Base-by-base conservation (phyloP, 106 monocot species). In the Agapanthus africanus region DNA sequence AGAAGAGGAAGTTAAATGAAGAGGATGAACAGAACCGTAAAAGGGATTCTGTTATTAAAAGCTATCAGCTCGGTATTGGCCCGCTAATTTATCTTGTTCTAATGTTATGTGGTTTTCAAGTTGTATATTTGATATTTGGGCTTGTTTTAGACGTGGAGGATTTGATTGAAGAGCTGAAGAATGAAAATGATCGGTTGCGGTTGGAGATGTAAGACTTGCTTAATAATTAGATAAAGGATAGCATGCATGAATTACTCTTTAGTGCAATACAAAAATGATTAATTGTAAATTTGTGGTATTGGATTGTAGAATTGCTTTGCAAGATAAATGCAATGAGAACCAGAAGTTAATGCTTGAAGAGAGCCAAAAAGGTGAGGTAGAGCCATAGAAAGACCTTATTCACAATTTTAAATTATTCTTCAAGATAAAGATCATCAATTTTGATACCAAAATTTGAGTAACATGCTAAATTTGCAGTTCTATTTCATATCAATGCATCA, bases 351-450 rank as follows among this genome's bases (percentile, higher is more conserved):
- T 76, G 31, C 68, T 84, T 65, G 69, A 79, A 66, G 83, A 76
- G 73, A 69, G 70, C 31, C 63, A 46, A 23, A 84, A 84, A 37
- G 26, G 83, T 84, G 69, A 72, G 83, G n/a, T n/a, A n/a, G n/a
- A n/a, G n/a, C n/a, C n/a, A n/a, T n/a, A n/a, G n/a, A n/a, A n/a
- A n/a, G n/a, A n/a, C n/a, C n/a, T n/a, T n/a, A n/a, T n/a, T n/a
- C n/a, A n/a, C n/a, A n/a, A n/a, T n/a, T n/a, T n/a, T n/a, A n/a
- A n/a, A n/a, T n/a, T n/a, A n/a, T n/a, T n/a, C n/a, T n/a, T n/a
- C n/a, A n/a, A n/a, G n/a, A n/a, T n/a, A n/a, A n/a, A n/a, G n/a
- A n/a, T n/a, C n/a, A n/a, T n/a, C n/a, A n/a, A n/a, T n/a, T n/a
- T n/a, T n/a, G n/a, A n/a, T n/a, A n/a, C n/a, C n/a, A n/a, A n/a